Conservation (phyloP, 768 basidiomycete species). For the Glaciozyma antarctica region DNA sequence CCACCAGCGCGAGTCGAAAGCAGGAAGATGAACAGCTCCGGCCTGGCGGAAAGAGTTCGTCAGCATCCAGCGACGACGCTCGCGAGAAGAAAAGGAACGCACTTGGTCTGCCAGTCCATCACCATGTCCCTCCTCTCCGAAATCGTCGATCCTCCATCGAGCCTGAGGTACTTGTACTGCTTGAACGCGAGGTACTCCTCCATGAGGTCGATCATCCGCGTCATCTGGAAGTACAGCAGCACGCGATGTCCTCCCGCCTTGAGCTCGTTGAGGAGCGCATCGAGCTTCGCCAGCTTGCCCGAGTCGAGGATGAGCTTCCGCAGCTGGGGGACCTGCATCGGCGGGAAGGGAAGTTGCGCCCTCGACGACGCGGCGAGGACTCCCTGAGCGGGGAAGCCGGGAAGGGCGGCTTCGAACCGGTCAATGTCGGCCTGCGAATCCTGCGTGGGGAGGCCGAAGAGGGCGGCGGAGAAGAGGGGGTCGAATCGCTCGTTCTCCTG, state of each 20-base stretch:
- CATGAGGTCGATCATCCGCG: constrained; percentile 98
- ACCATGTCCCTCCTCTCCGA: constrained; percentile 99
- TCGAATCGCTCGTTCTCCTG: constrained; percentile 55
- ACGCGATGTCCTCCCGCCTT: constrained; percentile 89
- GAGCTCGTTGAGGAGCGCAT: constrained; percentile 77
- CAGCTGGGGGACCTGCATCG: constrained; percentile 87
- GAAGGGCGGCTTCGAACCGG: constrained; percentile 47
- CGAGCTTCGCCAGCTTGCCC: constrained; percentile 85
- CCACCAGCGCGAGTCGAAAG: constrained; percentile 85
- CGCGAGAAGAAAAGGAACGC: constrained; percentile 32
- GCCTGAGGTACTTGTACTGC: constrained; percentile 45
- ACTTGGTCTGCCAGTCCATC: constrained; percentile 97
- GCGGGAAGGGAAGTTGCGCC: constrained; percentile 66
- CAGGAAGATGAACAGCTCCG: constrained; percentile 84
- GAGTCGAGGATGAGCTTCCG: constrained; percentile 93
- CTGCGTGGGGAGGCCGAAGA: constrained; percentile 75
- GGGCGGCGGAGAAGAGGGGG: constrained; percentile 60
- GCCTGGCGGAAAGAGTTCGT: constrained; percentile 48
- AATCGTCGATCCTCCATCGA: constrained; percentile 62
- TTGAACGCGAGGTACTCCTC: constrained; percentile 96
- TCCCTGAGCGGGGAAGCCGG: constrained; percentile 58
- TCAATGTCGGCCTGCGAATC: constrained; percentile 52
- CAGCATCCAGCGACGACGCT: not conserved
- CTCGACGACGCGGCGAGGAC: constrained; percentile 56
- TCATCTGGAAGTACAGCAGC: constrained; percentile 99